Base-by-base conservation (phyloP, 768 basidiomycete species). In the Pleurotus tuoliensis region DNA sequence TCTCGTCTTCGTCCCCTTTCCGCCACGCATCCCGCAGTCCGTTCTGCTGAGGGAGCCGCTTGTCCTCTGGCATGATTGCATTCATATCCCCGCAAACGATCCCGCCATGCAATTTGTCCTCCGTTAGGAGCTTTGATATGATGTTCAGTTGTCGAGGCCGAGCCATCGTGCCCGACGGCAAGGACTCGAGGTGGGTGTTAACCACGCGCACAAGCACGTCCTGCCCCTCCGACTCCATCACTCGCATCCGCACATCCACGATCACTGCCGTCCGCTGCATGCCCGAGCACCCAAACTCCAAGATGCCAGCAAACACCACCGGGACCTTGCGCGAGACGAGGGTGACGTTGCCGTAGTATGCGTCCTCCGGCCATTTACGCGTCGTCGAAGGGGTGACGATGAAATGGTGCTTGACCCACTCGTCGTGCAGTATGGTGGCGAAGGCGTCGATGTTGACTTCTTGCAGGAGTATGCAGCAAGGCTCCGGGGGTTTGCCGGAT, bases 61-160 rank as follows among this genome's bases (percentile, higher is more conserved):
- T 57, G 50, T 90, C 87, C 13, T 68, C 67, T 1, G 69, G 63
- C 2, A 70, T 70, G 53, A 90, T 82, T 47, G 83, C 76, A 59
- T 89, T 90, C 85, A 90, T 88, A 62, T 90, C 88, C 1, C 89
- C 89, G 0, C 77, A 79, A 38, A 89, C 77, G 2, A 91, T 60
- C 0, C 87, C 89, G 1, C 83, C 86, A 22, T 76, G 68, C 13
- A 86, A 65, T 0, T 68, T 69, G 9, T 71, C 67, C 57, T 77
- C 75, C 63, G 73, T 75, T 62, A 90, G 64, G 64, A 82, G 66
- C 20, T 76, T 70, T 12, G 79, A 73, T 51, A 86, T 75, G 44
- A 83, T 68, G 38, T 69, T 67, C 62, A 90, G 59, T 70, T 91
- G 88, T 51, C 66, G 67, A 12, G 79, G 77, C 25, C 76, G 65